Evolutionary conservation across 1,284 basidiomycete genomes (phyloP).

Genomic region (Cutaneotrichosporon dermatis): DNA sequence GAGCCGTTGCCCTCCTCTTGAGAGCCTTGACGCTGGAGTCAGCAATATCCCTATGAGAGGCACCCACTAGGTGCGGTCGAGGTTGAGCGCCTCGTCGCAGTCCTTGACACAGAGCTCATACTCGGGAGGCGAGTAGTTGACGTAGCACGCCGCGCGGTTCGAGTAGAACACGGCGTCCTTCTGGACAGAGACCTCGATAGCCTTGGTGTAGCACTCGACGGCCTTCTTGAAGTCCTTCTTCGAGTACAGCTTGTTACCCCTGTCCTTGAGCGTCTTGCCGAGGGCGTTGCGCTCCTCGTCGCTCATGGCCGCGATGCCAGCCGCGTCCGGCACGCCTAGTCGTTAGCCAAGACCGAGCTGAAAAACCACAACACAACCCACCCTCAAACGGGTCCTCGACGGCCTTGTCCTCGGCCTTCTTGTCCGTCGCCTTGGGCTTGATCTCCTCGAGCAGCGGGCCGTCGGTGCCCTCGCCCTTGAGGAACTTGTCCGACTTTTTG

Average conservation of each 20-base stretch:
- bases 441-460: constrained; percentile 73
- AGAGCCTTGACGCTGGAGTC: constrained; percentile 71
- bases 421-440: constrained; percentile 47
- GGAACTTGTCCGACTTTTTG: constrained; percentile 45
- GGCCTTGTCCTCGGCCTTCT: constrained; percentile 37
- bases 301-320: constrained; percentile 33
- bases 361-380: background rate
- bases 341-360: background rate
- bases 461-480: constrained; percentile 51
- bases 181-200: constrained; percentile 76
- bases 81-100: constrained; percentile 80
- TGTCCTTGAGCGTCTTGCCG: constrained; percentile 76
- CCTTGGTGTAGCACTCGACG: constrained; percentile 81
- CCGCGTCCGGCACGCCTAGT: constrained; percentile 33
- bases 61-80: constrained; percentile 67
- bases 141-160: constrained; percentile 95
- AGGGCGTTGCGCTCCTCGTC: constrained; percentile 61
- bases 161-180: constrained; percentile 93
- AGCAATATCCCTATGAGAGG: no score
- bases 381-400: constrained; percentile 45
- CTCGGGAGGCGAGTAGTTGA: constrained; percentile 81
- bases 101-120: constrained; percentile 82
- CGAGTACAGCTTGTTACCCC: constrained; percentile 86
- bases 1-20: constrained; percentile 82
- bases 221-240: constrained; percentile 72